Percentiles rank a stretch among this genome's conserved stretches.
Conservation (phyloP, 257 asterid genomes). For the Ocimum tenuiflorum region DNA sequence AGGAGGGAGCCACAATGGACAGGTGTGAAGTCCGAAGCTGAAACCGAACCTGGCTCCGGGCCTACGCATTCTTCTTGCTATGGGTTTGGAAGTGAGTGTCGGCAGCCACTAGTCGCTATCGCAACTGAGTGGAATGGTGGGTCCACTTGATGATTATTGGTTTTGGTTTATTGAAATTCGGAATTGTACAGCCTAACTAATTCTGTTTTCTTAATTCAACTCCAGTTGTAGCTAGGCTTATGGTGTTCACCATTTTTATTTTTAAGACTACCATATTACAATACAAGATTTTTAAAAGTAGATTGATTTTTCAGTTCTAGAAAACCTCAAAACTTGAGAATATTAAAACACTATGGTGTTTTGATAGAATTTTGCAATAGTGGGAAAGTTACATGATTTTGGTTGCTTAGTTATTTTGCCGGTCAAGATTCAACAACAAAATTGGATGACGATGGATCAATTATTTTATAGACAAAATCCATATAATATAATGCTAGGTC, state of each 20-base stretch:
- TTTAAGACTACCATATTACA: no score
- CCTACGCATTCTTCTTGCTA: conserved; percentile 8
- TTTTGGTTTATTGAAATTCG: background rate
- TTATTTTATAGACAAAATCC: no score
- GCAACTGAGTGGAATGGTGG: background rate
- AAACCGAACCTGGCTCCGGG: conserved; percentile 26
- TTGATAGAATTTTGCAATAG: no score
- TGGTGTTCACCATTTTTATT: background rate
- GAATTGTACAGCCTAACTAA: conserved; percentile 25
- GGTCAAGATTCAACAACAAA: background rate
- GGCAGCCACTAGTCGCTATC: conserved; percentile 59
- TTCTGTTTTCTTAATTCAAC: background rate
- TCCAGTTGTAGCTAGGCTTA: background rate
- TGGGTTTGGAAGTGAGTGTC: conserved; percentile 50
- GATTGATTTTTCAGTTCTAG: no score
- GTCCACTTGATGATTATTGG: background rate
- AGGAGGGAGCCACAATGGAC: conserved; percentile 25
- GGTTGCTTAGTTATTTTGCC: conserved; percentile 10
- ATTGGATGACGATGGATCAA: no score
- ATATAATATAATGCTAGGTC: background rate
- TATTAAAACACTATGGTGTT: no score
- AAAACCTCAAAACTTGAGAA: no score
- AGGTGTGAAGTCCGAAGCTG: conserved; percentile 24
- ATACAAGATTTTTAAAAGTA: no score
- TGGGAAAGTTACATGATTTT: conserved; percentile 10